These are phyloP conservation scores for Arbutus unedo DNA, from an alignment of 148 eudicot species.

Conservation along the genomic window DNA sequence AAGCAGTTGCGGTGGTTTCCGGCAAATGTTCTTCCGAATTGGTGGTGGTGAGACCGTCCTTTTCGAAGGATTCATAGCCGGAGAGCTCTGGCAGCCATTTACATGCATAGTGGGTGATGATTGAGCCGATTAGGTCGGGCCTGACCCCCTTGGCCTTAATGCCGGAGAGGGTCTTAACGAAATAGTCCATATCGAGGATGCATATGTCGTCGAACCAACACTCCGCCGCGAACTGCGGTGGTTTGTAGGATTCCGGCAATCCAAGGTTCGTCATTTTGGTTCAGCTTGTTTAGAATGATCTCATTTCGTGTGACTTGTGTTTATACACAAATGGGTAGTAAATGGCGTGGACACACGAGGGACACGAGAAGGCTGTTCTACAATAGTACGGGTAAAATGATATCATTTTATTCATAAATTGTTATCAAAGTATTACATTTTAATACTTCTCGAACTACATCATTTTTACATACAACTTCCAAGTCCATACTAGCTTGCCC, in stretches of 20 bases:
- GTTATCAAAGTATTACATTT: too few relatives aligned
- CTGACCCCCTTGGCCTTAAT: conserved; percentile 64
- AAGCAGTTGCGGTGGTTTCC: conserved; percentile 32
- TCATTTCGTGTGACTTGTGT: background rate
- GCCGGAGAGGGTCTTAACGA: conserved; percentile 59
- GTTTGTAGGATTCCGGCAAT: conserved; percentile 26
- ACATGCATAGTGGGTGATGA: conserved; percentile 73
- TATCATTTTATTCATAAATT: too few relatives aligned
- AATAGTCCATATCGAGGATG: conserved; percentile 66
- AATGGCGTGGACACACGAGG: too few relatives aligned
- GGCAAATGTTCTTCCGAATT: conserved; percentile 18
- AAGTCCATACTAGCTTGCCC: background rate
- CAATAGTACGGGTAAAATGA: too few relatives aligned
- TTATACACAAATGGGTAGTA: background rate
- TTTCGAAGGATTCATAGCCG: background rate
- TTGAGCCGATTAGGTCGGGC: conserved; percentile 75
- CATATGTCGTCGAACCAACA: conserved; percentile 55
- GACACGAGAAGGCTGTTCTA: too few relatives aligned
- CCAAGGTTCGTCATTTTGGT: conserved; percentile 23
- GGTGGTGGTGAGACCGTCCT: background rate
- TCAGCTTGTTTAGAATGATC: background rate
- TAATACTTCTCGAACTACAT: too few relatives aligned
- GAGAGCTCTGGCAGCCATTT: conserved; percentile 82
- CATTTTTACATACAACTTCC: too few relatives aligned
- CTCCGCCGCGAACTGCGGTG: conserved; percentile 20